Conservation (phyloP, 768 basidiomycete genomes). For the Dacryopinax primogenitus region DNA sequence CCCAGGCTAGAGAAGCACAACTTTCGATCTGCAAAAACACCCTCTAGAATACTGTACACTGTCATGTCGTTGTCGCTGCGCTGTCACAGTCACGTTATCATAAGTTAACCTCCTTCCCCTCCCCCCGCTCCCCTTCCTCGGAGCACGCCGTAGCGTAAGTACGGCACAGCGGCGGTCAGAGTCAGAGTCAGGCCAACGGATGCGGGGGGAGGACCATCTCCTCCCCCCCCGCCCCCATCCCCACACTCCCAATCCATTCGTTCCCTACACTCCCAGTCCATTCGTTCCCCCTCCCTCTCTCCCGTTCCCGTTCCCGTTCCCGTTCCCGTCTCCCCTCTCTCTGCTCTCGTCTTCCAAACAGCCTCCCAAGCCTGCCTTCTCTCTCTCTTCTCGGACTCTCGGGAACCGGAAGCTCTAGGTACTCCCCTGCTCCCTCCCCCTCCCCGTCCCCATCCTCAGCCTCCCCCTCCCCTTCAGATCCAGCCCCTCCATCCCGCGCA, state of each 20-base stretch:
- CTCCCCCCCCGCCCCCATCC: background rate
- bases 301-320: background rate
- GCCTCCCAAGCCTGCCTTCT: background rate
- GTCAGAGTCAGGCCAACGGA: background rate
- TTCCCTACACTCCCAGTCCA: background rate
- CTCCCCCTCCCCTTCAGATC: background rate
- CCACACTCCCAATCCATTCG: background rate
- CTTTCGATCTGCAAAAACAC: no score
- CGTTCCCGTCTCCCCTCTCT: background rate
- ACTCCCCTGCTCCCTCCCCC: background rate
- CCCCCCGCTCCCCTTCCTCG: no score
- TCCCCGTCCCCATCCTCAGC: background rate
- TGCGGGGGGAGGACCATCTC: background rate
- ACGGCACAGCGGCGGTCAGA: no score
- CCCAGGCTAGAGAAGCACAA: no score
- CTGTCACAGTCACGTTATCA: no score
- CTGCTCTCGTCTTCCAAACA: background rate
- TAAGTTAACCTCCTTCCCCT: no score
- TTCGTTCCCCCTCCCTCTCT: background rate
- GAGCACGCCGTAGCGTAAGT: no score
- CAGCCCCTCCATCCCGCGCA: no score
- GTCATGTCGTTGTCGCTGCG: no score
- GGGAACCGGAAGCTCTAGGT: background rate
- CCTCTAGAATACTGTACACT: no score
- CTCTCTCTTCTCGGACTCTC: background rate